These are phyloP conservation scores for Melampsora medusae DNA, from an alignment of 1,284 basidiomycete genomes.

Conservation along the genomic window DNA sequence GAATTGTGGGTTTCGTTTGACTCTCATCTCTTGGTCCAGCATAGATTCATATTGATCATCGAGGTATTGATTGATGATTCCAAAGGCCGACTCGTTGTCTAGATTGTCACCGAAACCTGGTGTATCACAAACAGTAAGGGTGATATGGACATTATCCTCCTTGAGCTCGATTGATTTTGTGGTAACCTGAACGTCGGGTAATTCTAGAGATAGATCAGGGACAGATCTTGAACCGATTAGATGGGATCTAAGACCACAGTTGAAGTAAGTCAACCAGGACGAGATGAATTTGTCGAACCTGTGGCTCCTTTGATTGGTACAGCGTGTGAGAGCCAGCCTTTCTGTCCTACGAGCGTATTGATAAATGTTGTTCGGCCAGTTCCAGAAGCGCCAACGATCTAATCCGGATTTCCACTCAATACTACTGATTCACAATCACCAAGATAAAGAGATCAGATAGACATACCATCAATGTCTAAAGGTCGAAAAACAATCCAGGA, in stretches of 20 bases:
- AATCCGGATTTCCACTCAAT: neutral
- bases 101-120: slow-evolving; percentile 99
- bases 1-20: slow-evolving; percentile 99
- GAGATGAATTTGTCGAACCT: slow-evolving; percentile 9
- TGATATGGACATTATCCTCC: slow-evolving; percentile 96
- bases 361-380: slow-evolving; percentile 96
- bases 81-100: slow-evolving; percentile 86
- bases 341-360: slow-evolving; percentile 71
- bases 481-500: no score
- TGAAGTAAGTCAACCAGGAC: neutral
- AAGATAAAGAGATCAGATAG: neutral
- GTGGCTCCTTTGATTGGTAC: slow-evolving; percentile 29
- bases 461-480: slow-evolving; percentile 44
- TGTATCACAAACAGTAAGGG: slow-evolving; percentile 96
- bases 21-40: slow-evolving; percentile 94
- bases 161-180: slow-evolving; percentile 69
- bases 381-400: slow-evolving; percentile 73
- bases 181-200: slow-evolving; percentile 51
- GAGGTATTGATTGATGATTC: slow-evolving; percentile 79
- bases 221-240: neutral
- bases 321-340: slow-evolving; percentile 37
- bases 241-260: neutral
- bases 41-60: slow-evolving; percentile 99
- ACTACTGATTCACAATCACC: neutral
- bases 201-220: slow-evolving; percentile 52